phyloP scores from a whole-genome alignment of 108 stramenopile species.

The Pseudonitzschia delicatissima region DNA sequence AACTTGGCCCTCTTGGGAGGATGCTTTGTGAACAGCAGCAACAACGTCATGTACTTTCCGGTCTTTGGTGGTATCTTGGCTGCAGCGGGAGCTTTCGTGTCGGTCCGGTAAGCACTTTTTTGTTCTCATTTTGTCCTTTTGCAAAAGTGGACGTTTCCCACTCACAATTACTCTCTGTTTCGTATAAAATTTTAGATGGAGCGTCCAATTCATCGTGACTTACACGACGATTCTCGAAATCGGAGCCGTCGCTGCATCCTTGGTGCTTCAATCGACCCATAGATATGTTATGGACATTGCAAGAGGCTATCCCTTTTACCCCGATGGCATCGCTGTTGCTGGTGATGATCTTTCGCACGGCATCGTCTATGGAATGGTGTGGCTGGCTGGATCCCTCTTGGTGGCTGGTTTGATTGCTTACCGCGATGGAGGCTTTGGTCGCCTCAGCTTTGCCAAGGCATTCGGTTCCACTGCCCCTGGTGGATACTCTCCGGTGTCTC shows the following conservation, averaged over 20 bases:
- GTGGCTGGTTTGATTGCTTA: constrained; percentile 54
- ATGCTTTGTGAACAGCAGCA: constrained; percentile 14
- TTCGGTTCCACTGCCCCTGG: neutral
- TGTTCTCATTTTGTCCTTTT: neutral
- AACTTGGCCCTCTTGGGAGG: constrained; percentile 38
- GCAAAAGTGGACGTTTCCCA: too few species aligned
- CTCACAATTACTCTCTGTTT: too few species aligned
- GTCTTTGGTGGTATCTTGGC: constrained; percentile 31
- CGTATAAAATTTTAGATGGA: constrained; percentile 40
- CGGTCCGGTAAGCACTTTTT: constrained; percentile 34
- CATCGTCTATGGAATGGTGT: constrained; percentile 37
- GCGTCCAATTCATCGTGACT: constrained; percentile 40
- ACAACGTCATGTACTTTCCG: constrained; percentile 28
- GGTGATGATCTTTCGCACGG: constrained; percentile 4
- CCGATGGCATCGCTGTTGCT: constrained; percentile 5
- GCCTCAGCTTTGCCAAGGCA: constrained; percentile 7
- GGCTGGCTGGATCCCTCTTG: constrained; percentile 54
- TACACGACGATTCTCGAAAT: constrained; percentile 56
- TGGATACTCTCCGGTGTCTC: constrained; percentile 20
- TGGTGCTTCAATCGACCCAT: constrained; percentile 38
- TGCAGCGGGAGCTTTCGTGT: constrained; percentile 29
- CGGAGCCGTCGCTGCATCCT: constrained; percentile 49
- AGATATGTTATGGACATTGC: constrained; percentile 43
- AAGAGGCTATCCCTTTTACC: constrained; percentile 42
- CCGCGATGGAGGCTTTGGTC: constrained; percentile 46